phyloP scores from a whole-genome alignment of 257 asterid genomes.

The Solanum rostratum region DNA sequence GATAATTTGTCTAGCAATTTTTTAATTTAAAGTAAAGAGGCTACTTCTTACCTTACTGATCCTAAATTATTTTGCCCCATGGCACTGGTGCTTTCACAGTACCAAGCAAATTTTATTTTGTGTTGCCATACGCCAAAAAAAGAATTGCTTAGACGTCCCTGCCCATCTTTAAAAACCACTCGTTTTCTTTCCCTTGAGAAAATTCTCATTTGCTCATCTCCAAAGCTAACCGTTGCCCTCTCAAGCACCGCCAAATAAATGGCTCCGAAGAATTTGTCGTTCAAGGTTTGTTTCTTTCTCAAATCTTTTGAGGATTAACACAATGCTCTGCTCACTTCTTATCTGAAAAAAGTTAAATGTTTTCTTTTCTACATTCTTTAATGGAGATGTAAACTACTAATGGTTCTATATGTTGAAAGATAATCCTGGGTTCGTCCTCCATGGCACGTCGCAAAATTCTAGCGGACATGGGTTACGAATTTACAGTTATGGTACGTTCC shows the following conservation, averaged over 20 bases:
- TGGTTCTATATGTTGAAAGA: conserved; percentile 17
- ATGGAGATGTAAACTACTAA: background rate
- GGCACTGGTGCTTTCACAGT: background rate
- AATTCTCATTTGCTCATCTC: conserved; percentile 11
- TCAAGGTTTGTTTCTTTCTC: conserved; percentile 9
- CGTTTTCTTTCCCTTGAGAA: background rate
- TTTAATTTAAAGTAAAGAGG: too few relatives aligned
- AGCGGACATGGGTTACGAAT: conserved; percentile 65
- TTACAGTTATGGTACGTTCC: conserved; percentile 44
- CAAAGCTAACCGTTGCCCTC: conserved; percentile 8
- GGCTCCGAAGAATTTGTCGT: conserved; percentile 32
- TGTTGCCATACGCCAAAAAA: background rate
- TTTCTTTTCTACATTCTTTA: background rate
- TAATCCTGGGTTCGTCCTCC: conserved; percentile 81
- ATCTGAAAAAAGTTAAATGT: background rate
- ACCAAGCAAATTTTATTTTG: too few relatives aligned
- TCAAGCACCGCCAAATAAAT: background rate
- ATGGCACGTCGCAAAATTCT: conserved; percentile 61
- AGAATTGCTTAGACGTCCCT: background rate
- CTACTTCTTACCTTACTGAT: too few relatives aligned
- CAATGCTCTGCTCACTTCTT: background rate
- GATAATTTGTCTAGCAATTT: too few relatives aligned
- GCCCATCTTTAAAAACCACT: background rate
- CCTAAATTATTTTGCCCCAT: background rate
- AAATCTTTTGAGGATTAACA: background rate